Evolutionary conservation across 257 asterid species (phyloP), one percentile per base, ranked within the genome.

Genomic region (Prunella vulgaris): DNA sequence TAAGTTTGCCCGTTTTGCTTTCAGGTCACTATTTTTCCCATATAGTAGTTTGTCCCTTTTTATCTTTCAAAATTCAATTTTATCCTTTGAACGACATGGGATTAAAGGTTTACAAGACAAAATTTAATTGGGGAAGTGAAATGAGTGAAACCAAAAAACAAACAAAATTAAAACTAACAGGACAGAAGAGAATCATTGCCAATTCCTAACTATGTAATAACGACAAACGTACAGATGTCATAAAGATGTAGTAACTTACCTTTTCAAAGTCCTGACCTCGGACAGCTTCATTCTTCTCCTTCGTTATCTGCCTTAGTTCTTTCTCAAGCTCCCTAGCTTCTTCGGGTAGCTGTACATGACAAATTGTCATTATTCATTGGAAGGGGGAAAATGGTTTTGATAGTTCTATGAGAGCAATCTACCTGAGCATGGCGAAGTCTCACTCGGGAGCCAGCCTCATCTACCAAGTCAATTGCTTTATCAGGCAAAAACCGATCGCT

Each of bases 401-500:
- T 33, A 56, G 14, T 33, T 57, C 14, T 51, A 20, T 74, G 81
- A 54, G 72, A 72, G 60, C 35, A 44, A 40, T 54, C 70, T 54
- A 88, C 99, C 95, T 93, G 97, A 5, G 99, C 99, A 82, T 93
- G 99, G 62, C 92, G 97, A 74, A 93, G 97, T 77, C 99, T 81
- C 76, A 93, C 99, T 64, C 99, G 89, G 35, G 99, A 93, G 70
- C 99, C 97, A 71, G 99, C 99, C 79, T 93, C 99, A 82, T 93
- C 99, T 48, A 93, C 75, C 93, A 93, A 84, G 85, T 93, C 99
- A 64, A 93, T 93, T 44, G 99, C 99, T 82, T 93, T 93, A 63
- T 93, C 99, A 37, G 99, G 99, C 82, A 93, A 80, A 79, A 93
- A 93, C 13, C 99, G 99, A 70, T 93, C 99, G 77, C 99, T 93